Conservation (phyloP, 768 basidiomycete genomes). For the Daedaleopsis nitida region DNA sequence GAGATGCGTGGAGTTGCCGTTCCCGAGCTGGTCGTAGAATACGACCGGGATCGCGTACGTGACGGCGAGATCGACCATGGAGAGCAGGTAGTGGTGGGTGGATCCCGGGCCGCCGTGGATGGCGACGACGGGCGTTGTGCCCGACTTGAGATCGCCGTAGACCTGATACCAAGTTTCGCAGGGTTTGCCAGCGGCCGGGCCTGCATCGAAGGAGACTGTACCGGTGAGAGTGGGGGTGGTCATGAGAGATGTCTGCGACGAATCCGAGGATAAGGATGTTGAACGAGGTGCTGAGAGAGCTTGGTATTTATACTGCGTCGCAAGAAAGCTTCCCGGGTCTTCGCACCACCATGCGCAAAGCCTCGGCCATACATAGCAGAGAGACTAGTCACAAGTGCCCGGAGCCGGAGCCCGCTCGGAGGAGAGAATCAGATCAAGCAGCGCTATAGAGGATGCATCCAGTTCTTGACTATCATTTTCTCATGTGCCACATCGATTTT, state of each 20-base stretch:
- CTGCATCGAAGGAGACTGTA: conserved; percentile 16
- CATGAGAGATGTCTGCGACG: conserved; percentile 2
- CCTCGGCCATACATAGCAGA: too few species aligned
- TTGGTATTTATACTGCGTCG: background rate
- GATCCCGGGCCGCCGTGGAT: conserved; percentile 53
- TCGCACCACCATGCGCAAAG: too few species aligned
- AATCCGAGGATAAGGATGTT: too few species aligned
- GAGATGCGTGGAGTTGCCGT: conserved; percentile 46
- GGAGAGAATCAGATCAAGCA: too few species aligned
- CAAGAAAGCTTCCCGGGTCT: background rate
- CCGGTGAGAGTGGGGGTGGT: conserved; percentile 12
- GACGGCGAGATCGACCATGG: conserved; percentile 36
- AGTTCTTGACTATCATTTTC: too few species aligned
- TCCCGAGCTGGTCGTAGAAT: conserved; percentile 56
- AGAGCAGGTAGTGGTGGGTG: conserved; percentile 43
- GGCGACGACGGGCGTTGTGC: conserved; percentile 38
- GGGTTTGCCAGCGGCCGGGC: conserved; percentile 19
- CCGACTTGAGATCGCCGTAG: conserved; percentile 41
- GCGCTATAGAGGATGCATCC: too few species aligned
- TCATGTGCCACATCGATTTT: too few species aligned
- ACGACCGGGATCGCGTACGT: conserved; percentile 41
- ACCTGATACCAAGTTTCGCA: conserved; percentile 49
- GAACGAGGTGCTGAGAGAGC: background rate
- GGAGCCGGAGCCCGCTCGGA: too few species aligned
- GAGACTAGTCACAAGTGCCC: too few species aligned